phyloP scores from a whole-genome alignment of 345 rosid genomes.

The Arabidopsis arenosa region DNA sequence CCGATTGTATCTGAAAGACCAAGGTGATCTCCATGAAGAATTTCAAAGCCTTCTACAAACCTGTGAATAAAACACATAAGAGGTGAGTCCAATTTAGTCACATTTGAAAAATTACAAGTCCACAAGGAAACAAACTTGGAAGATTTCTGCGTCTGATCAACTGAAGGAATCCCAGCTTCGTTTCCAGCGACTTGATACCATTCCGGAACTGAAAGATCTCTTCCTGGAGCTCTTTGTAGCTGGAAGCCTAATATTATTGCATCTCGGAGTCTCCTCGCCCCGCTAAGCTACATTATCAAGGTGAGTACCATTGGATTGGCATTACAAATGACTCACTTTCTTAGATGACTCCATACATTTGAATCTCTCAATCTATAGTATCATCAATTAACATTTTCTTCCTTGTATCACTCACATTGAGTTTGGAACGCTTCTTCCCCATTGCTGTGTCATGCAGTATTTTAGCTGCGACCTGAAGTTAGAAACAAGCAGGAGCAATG shows the following conservation, averaged over 20 bases:
- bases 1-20: slow-evolving; percentile 73
- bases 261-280: slow-evolving; percentile 89
- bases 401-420: slow-evolving; percentile 58
- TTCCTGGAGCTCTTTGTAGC: slow-evolving; percentile 82
- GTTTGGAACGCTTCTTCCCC: slow-evolving; percentile 76
- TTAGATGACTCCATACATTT: background rate
- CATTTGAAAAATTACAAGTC: background rate
- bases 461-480: slow-evolving; percentile 75
- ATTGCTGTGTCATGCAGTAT: slow-evolving; percentile 84
- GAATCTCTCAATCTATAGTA: background rate
- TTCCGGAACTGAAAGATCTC: slow-evolving; percentile 85
- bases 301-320: slow-evolving; percentile 2
- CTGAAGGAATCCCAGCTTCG: slow-evolving; percentile 54
- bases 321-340: background rate
- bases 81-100: background rate
- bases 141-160: slow-evolving; percentile 40
- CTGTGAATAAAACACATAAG: slow-evolving; percentile 40
- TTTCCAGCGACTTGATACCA: slow-evolving; percentile 87
- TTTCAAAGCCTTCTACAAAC: slow-evolving; percentile 69
- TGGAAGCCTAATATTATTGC: slow-evolving; percentile 94
- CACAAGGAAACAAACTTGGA: slow-evolving; percentile 50
- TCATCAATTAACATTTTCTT: background rate
- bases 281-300: slow-evolving; percentile 64
- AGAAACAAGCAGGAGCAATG: slow-evolving; percentile 1
- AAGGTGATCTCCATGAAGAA: slow-evolving; percentile 80